phyloP scores from a whole-genome alignment of 495 filamentous ascomycete species.

The Podospora sp. region DNA sequence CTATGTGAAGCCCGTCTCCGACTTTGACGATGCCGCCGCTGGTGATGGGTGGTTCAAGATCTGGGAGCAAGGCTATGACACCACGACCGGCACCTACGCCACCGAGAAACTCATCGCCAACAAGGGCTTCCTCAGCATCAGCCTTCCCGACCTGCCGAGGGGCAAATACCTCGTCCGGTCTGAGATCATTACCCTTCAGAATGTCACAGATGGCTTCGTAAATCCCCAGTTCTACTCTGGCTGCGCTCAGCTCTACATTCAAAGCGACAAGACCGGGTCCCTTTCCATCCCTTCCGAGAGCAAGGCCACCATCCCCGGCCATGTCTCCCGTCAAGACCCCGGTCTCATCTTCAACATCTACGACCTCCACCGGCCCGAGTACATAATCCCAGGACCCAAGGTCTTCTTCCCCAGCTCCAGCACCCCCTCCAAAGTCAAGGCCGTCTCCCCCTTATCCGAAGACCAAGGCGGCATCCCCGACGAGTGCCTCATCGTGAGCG shows the following conservation, averaged over 20 bases:
- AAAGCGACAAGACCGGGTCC: constrained; percentile 44
- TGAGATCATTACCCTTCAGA: constrained; percentile 70
- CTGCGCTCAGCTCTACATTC: constrained; percentile 70
- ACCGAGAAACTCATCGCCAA: constrained; percentile 66
- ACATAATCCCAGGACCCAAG: constrained; percentile 61
- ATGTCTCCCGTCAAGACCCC: constrained; percentile 54
- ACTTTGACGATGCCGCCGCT: constrained; percentile 45
- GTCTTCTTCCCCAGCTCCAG: constrained; percentile 42
- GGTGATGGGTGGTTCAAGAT: constrained; percentile 84
- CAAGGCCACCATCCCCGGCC: constrained; percentile 64
- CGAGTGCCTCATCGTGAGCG: constrained; percentile 63
- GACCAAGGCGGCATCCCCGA: constrained; percentile 51
- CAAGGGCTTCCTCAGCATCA: constrained; percentile 62
- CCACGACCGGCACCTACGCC: constrained; percentile 59
- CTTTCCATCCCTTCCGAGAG: constrained; percentile 43
- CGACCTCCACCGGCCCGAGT: constrained; percentile 45
- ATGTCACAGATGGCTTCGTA: constrained; percentile 51
- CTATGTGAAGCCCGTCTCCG: constrained; percentile 67
- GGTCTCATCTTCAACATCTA: constrained; percentile 68
- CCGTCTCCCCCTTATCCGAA: constrained; percentile 28
- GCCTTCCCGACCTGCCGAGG: constrained; percentile 59
- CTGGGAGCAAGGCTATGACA: constrained; percentile 66
- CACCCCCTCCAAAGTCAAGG: constrained; percentile 9
- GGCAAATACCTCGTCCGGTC: constrained; percentile 71
- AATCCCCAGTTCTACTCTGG: constrained; percentile 69